Conservation (phyloP, 768 basidiomycete species). For the Leucocoprinus birnbaumii region DNA sequence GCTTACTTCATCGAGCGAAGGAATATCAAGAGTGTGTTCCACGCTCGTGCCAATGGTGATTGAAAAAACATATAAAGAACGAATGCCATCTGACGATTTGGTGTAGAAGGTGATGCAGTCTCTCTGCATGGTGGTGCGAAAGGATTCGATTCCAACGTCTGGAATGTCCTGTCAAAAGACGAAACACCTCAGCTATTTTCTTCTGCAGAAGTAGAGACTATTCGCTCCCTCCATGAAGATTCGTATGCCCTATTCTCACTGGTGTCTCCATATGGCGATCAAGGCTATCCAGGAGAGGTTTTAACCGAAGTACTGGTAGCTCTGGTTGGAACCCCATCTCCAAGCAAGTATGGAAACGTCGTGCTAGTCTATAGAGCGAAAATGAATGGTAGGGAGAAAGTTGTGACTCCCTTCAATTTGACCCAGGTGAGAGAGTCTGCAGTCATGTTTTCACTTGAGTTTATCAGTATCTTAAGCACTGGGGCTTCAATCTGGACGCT, state of each 20-base stretch:
- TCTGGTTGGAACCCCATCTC: slow-evolving; percentile 40
- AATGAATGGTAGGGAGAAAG: slow-evolving; percentile 42
- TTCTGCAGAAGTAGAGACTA: slow-evolving; percentile 44
- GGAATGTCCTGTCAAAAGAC: slow-evolving; percentile 42
- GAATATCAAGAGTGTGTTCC: slow-evolving; percentile 45
- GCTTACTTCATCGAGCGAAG: slow-evolving; percentile 49
- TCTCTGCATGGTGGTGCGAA: slow-evolving; percentile 71
- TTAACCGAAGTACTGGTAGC: slow-evolving; percentile 56
- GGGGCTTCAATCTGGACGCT: slow-evolving; percentile 81
- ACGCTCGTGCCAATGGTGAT: slow-evolving; percentile 39
- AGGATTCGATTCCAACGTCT: slow-evolving; percentile 59
- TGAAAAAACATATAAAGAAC: not conserved
- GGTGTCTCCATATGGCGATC: slow-evolving; percentile 61
- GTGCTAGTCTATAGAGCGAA: slow-evolving; percentile 69
- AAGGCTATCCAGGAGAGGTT: slow-evolving; percentile 66
- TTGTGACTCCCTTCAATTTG: slow-evolving; percentile 70
- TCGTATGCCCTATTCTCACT: slow-evolving; percentile 53
- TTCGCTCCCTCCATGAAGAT: slow-evolving; percentile 28
- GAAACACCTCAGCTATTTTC: slow-evolving; percentile 52
- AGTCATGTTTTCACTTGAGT: no score
- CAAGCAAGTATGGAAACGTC: slow-evolving; percentile 52
- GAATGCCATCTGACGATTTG: not conserved
- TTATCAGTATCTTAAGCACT: no score
- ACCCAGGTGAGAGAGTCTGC: slow-evolving; percentile 78
- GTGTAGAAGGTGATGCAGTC: slow-evolving; percentile 46